Conservation (phyloP, 1,139 yeast species). For the Geotrichum histeridarum region DNA sequence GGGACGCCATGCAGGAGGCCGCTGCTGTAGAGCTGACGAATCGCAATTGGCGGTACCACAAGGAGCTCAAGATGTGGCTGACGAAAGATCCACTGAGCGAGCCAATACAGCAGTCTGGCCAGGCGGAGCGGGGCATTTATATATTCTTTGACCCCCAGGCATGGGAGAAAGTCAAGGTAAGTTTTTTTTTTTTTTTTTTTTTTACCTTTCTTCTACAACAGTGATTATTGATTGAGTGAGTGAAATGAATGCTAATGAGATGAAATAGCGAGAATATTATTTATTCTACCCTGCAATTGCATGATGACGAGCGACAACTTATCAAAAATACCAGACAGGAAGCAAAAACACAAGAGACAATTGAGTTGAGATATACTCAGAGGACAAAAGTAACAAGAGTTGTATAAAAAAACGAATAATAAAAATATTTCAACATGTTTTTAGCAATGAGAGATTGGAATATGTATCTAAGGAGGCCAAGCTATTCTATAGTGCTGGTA, state of each 20-base stretch:
- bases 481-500: no score
- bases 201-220: no score
- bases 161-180: conserved; percentile 82
- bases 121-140: conserved; percentile 92
- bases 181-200: no score
- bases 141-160: conserved; percentile 92
- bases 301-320: conserved; percentile 19
- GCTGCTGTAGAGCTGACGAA: conserved; percentile 83
- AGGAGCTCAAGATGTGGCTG: conserved; percentile 91
- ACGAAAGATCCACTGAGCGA: conserved; percentile 90
- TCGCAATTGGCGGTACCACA: conserved; percentile 96
- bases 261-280: conserved; percentile 35
- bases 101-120: conserved; percentile 77
- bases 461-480: no score
- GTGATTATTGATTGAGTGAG: conserved; percentile 7
- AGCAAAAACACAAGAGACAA: no score
- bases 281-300: conserved; percentile 43
- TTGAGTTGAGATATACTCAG: no score
- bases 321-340: no score
- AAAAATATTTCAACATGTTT: no score
- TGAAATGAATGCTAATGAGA: no score
- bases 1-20: conserved; percentile 87
- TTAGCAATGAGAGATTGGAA: no score
- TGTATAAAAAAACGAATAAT: no score
- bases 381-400: no score